A percentile compares a stretch with the other conserved stretches of the same genome.
Conservation (phyloP, 257 asterid genomes). For the Fraxinus excelsior region DNA sequence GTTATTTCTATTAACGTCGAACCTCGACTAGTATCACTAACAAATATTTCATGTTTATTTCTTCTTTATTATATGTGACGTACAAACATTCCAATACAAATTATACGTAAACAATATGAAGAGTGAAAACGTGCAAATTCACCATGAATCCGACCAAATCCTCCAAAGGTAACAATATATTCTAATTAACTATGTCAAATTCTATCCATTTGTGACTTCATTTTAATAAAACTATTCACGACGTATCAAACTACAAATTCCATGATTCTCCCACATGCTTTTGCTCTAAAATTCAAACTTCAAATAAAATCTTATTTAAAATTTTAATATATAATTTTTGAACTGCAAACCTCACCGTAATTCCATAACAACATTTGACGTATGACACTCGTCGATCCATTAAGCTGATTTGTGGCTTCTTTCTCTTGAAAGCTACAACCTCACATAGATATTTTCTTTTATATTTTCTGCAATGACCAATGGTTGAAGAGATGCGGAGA, state of each 20-base stretch:
- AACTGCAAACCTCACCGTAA: not conserved
- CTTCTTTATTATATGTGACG: too few species aligned
- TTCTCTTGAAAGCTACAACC: slow-evolving; percentile 7
- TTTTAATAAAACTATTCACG: not conserved
- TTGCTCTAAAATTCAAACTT: slow-evolving; percentile 22
- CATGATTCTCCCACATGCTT: slow-evolving; percentile 26
- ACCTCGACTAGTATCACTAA: too few species aligned
- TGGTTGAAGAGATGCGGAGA: too few species aligned
- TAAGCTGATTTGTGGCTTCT: not conserved
- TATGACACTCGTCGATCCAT: not conserved
- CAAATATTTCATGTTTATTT: too few species aligned
- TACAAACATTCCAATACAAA: not conserved
- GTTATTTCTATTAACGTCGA: too few species aligned
- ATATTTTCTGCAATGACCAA: too few species aligned
- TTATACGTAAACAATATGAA: not conserved
- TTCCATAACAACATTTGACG: not conserved
- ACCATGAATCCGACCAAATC: not conserved
- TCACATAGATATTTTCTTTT: not conserved
- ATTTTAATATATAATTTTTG: not conserved
- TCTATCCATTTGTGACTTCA: slow-evolving; percentile 7
- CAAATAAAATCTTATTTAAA: not conserved
- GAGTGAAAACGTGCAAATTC: not conserved
- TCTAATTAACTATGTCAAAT: not conserved
- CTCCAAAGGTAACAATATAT: not conserved
- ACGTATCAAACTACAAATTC: slow-evolving; percentile 16